Evolutionary conservation across 2,329 filamentous ascomycete genomes (phyloP).

Genomic region (Penicillium sp.): DNA sequence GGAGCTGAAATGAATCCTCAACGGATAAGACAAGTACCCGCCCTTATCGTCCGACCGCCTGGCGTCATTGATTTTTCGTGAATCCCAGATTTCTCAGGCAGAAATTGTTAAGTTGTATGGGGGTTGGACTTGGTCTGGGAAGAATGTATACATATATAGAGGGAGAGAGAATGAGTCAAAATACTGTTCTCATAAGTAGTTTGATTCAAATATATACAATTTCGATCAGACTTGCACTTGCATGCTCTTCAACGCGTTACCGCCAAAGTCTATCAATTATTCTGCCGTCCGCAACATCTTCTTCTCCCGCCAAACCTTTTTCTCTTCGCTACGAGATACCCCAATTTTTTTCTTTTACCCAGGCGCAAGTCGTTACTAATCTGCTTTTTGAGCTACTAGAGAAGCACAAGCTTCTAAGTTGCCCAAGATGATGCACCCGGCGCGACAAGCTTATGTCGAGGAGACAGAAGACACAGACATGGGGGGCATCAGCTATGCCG

Average conservation of each 20-base stretch:
- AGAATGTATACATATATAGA: neutral
- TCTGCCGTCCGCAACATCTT: conserved; percentile 22
- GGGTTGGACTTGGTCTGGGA: neutral
- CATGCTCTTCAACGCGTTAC: neutral
- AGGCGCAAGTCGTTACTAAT: neutral
- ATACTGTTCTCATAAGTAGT: neutral
- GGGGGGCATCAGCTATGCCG: conserved; percentile 62
- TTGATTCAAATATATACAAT: neutral
- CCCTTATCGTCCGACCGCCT: conserved; percentile 27
- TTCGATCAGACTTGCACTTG: neutral
- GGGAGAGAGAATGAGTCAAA: neutral
- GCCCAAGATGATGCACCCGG: conserved; percentile 68
- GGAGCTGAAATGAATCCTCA: neutral
- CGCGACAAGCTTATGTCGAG: conserved; percentile 91
- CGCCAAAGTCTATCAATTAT: conserved; percentile 20
- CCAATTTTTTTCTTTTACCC: neutral
- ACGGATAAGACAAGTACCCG: conserved; percentile 20
- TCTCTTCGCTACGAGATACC: neutral
- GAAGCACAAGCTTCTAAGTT: conserved; percentile 15
- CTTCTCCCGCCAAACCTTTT: neutral
- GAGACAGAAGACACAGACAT: conserved; percentile 63
- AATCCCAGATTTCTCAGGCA: conserved; percentile 2
- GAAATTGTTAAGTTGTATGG: neutral
- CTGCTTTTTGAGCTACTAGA: neutral
- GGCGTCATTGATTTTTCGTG: conserved; percentile 16